Base-by-base conservation (phyloP, 495 filamentous ascomycete species). In the Tuber aestivum region DNA sequence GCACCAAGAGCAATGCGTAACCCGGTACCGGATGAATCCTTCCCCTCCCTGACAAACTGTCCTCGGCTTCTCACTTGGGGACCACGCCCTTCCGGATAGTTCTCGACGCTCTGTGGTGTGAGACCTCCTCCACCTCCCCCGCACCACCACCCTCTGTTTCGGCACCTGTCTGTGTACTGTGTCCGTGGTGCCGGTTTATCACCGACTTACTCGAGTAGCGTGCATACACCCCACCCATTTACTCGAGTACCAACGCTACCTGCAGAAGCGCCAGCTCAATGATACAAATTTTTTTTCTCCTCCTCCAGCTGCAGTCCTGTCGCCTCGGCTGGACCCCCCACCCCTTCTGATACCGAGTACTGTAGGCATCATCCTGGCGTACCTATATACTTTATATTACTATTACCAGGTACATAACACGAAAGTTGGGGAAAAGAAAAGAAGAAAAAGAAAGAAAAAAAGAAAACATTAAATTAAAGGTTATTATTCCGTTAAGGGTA, bases 361-460 rank as follows among this genome's bases (percentile, higher is more conserved):
- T n/a, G n/a, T n/a, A 32, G n/a, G 50, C 50, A 61, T 61, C n/a
- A 61, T 61, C 50, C 50, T n/a, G n/a, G 50, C 50, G n/a, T 32
- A 32, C n/a, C n/a, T 32, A 8, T 16, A 61, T 23, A 61, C n/a
- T 32, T 61, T 61, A 61, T 61, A 61, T 61, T 32, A 61, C 12
- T 61, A 61, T 61, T 27, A 27, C 50, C n/a, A 16, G 50, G 50
- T 61, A 27, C n/a, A n/a, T 61, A 61, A 32, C 50, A 61, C 3
- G 21, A 8, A 1, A 20, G 6, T 23, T 45, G 44, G 7, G 7
- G 21, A 45, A 45, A 21, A 6, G 21, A 50, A n/a, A 7, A 50
- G n/a, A 50, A n/a, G 21, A n/a, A 50, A n/a, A 21, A 21, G 21
- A 45, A 45, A 21, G 5, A 45, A 50, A n/a, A 7, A 50, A 50